Evolutionary conservation across 129 eudicot species (phyloP).

Genomic region (Helianthus annuus): DNA sequence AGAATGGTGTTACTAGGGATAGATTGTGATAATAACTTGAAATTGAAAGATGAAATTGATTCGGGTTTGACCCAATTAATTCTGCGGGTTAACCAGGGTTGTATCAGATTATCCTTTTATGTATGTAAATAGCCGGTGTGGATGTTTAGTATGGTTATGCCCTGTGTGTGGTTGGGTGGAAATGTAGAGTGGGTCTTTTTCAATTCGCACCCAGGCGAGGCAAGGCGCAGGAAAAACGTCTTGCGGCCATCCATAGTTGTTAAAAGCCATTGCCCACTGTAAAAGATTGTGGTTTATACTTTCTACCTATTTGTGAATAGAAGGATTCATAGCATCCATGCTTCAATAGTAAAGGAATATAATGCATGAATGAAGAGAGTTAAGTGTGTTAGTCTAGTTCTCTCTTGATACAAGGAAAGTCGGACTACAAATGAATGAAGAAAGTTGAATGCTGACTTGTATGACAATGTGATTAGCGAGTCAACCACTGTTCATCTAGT

Average conservation of each 20-base stretch:
- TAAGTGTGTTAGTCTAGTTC: neutral
- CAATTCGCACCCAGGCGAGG: no score
- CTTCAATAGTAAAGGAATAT: neutral
- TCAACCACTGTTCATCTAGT: neutral
- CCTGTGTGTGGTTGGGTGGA: slow-evolving; percentile 1
- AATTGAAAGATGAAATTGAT: no score
- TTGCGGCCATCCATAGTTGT: no score
- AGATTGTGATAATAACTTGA: no score
- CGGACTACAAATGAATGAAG: neutral
- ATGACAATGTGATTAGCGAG: neutral
- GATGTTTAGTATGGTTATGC: neutral
- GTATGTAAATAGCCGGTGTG: neutral
- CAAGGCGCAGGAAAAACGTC: no score
- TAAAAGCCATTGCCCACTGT: neutral
- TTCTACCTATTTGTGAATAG: neutral
- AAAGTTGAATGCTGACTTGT: neutral
- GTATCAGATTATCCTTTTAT: no score
- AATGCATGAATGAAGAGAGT: neutral
- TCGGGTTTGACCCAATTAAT: no score
- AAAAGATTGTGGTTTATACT: neutral
- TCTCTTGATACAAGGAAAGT: neutral
- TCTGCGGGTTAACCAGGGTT: no score
- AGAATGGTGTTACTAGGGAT: neutral
- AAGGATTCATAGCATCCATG: neutral
- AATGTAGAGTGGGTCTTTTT: slow-evolving; percentile 1